Percentiles rank a stretch among this genome's conserved stretches.
phyloP scores from a whole-genome alignment of 2,329 filamentous ascomycete species.

The Metarhizium humberi region DNA sequence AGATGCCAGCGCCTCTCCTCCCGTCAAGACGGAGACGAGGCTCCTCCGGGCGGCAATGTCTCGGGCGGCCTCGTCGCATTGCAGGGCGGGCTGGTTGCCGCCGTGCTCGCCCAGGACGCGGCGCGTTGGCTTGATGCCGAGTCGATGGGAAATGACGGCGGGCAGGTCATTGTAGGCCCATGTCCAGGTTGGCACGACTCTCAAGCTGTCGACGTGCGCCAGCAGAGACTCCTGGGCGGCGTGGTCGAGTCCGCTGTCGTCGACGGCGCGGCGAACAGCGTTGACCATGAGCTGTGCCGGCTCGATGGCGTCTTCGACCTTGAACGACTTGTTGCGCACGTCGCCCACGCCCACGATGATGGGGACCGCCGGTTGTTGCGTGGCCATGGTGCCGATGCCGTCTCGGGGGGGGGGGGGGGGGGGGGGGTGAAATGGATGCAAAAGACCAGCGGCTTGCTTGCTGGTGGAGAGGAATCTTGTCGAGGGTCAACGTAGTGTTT shows the following conservation, averaged over 20 bases:
- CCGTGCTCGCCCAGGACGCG: slow-evolving; percentile 47
- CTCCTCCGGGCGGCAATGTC: slow-evolving; percentile 43
- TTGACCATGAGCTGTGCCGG: slow-evolving; percentile 49
- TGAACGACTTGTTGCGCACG: slow-evolving; percentile 45
- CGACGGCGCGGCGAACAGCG: slow-evolving; percentile 41
- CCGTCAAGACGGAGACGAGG: slow-evolving; percentile 49
- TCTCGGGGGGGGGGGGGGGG: no score
- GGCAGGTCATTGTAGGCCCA: slow-evolving; percentile 56
- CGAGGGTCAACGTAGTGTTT: no score
- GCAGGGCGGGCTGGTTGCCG: slow-evolving; percentile 51
- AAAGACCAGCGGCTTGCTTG: no score
- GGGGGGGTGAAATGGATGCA: not conserved
- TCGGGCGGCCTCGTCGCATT: slow-evolving; percentile 55
- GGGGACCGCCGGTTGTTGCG: slow-evolving; percentile 23
- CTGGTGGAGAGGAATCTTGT: no score
- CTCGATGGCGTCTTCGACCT: slow-evolving; percentile 39
- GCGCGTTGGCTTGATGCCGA: slow-evolving; percentile 38
- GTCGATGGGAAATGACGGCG: slow-evolving; percentile 36
- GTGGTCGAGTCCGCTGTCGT: slow-evolving; percentile 31
- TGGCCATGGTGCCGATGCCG: not conserved
- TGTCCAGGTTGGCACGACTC: slow-evolving; percentile 54
- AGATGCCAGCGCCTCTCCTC: slow-evolving; percentile 56
- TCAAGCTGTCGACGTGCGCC: slow-evolving; percentile 43
- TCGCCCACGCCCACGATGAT: slow-evolving; percentile 56
- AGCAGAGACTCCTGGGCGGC: slow-evolving; percentile 1